These are phyloP conservation scores for Phytophthora podocarpi DNA, from an alignment of 352 stramenopile species.

Conservation along the genomic window DNA sequence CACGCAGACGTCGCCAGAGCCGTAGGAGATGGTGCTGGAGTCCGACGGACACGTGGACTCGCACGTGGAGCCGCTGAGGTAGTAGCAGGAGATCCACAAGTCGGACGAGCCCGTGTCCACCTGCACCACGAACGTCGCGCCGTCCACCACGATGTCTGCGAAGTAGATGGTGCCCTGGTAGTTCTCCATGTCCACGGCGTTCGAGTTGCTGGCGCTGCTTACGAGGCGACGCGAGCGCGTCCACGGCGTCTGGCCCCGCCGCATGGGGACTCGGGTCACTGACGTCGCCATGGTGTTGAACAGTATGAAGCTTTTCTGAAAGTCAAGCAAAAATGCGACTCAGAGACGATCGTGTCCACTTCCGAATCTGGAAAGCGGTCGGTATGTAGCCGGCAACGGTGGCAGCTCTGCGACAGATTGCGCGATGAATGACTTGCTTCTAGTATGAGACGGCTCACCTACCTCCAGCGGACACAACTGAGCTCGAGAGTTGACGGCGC, in stretches of 20 bases:
- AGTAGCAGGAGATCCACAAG: slow-evolving; percentile 76
- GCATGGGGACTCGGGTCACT: slow-evolving; percentile 26
- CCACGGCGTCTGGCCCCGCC: slow-evolving; percentile 9
- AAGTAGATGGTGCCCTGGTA: slow-evolving; percentile 75
- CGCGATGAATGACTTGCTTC: background rate
- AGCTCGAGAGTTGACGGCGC: slow-evolving; percentile 2
- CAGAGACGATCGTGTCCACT: slow-evolving; percentile 26
- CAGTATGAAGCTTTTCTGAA: background rate
- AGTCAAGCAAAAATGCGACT: slow-evolving; percentile 5
- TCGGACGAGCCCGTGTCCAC: slow-evolving; percentile 84
- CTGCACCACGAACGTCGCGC: slow-evolving; percentile 50
- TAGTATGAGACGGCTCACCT: slow-evolving; percentile 10
- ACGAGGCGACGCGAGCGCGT: slow-evolving; percentile 31
- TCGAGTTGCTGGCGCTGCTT: slow-evolving; percentile 37
- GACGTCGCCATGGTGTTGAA: background rate
- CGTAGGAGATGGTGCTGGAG: slow-evolving; percentile 60
- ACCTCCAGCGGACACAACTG: slow-evolving; percentile 10
- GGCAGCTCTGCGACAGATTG: slow-evolving; percentile 16
- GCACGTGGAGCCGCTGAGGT: slow-evolving; percentile 47
- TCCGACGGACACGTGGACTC: slow-evolving; percentile 44
- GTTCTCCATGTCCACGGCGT: slow-evolving; percentile 48
- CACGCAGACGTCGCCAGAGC: slow-evolving; percentile 72
- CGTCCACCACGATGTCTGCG: slow-evolving; percentile 53
- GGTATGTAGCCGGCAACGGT: background rate
- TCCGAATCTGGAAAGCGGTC: background rate